phyloP scores from a whole-genome alignment of 257 asterid species.

The Salvia splendens region DNA sequence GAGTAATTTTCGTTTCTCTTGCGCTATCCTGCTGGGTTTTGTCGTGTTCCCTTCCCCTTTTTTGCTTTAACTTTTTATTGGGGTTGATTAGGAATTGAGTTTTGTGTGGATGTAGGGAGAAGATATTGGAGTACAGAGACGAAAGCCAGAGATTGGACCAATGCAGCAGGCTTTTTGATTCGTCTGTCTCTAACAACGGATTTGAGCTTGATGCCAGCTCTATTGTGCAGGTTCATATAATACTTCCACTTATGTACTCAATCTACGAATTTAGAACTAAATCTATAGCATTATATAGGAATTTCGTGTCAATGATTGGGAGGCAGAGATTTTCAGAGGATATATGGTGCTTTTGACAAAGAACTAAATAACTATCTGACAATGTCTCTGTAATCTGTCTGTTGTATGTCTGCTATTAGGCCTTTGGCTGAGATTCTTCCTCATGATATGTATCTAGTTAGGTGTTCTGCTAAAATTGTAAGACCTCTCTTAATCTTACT shows the following conservation, averaged over 20 bases:
- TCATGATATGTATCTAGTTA: background rate
- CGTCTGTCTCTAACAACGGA: constrained; percentile 72
- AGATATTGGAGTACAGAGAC: constrained; percentile 79
- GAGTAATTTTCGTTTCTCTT: constrained; percentile 51
- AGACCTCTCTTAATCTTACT: constrained; percentile 6
- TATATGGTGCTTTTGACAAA: constrained; percentile 17
- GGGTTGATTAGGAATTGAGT: constrained; percentile 17
- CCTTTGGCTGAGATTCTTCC: constrained; percentile 17
- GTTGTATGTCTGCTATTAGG: constrained; percentile 7
- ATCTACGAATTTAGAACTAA: background rate
- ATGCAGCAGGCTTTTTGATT: constrained; percentile 85
- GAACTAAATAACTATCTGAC: constrained; percentile 2
- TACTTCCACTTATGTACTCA: background rate
- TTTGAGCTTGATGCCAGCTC: constrained; percentile 90
- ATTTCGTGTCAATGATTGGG: constrained; percentile 4
- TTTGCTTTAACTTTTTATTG: background rate
- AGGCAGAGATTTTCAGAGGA: background rate
- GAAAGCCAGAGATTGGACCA: constrained; percentile 93
- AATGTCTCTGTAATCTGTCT: background rate
- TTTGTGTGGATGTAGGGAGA: constrained; percentile 60
- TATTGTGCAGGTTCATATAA: constrained; percentile 61
- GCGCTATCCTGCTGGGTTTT: background rate
- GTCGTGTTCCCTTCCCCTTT: background rate
- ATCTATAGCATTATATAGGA: constrained; percentile 10
- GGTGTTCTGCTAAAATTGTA: background rate